Base-by-base conservation (phyloP, 306 rosid genomes). In the Acmispon strigosus region DNA sequence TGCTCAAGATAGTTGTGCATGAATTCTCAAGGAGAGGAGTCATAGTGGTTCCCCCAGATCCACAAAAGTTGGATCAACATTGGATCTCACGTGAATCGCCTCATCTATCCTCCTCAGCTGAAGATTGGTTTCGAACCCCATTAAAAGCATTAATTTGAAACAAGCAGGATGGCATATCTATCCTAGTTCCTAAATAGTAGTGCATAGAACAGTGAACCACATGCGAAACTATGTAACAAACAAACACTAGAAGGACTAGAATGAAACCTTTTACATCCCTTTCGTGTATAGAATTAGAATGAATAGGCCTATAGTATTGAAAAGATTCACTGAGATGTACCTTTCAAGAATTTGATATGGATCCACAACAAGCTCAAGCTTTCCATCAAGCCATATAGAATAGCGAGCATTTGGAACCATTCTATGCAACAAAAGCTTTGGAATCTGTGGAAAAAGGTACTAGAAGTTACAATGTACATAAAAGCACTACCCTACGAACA, bases 301-400 rank as follows among this genome's bases (percentile, higher is more conserved):
- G 65, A 77, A 77, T 66, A 67, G 24, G 24, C 22, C 51, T 50
- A 50, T 34, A 76, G 27, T 36, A 45, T 36, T 19, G 24, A 70
- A 54, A 54, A 61, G 68, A 68, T 50, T 53, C 67, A 18, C 17
- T 37, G 43, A 63, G 39, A 75, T 52, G 29, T 78, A 90, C 98
- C 98, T 88, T 81, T 90, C 98, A 44, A 93, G 96, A 78, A 93
- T 77, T 84, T 82, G 87, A 79, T 93, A 84, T 20, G 98, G 97
- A 86, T 93, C 97, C 59, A 84, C 94, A 50, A 87, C 85, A 84
- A 93, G 98, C 81, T 90, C 88, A 75, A 93, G 98, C 76, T 93
- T 90, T 72, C 98, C 98, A 73, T 93, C 98, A 47, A 88, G 36
- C 97, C 98, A 93, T 57, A 93, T 78, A 27, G 98, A 90, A 82